Base-by-base conservation (phyloP, 2,329 filamentous ascomycete species). In the Aspergillus pseudoterreus region DNA sequence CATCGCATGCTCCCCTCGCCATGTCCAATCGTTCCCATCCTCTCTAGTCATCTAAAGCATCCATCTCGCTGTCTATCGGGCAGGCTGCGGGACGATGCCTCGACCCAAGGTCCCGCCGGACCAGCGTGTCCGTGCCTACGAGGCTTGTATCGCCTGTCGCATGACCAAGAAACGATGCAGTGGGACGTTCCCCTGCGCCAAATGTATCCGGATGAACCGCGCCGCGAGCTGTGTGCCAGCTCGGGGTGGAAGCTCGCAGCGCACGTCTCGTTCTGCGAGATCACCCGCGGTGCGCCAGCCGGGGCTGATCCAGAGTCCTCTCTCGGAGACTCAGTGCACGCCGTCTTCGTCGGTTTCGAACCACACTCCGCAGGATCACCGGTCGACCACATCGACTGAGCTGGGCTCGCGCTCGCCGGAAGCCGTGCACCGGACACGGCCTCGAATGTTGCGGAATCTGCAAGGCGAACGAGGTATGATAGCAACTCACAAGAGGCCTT, bases 101-200 rank as follows among this genome's bases (percentile, higher is more conserved):
- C 77, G 79, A 19, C 77, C 78, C 11, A 79, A 75, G 56, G 77
- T 81, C 19, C 71, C 70, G 15, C 75, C 76, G 1, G 72, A 74
- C 44, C 74, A 79, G 53, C 74, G 79, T 4, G 73, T 75, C 51
- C 71, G 78, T 38, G 75, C 76, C 14, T 72, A 71, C 19, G 74
- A 78, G 51, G 78, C 78, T 6, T 81, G 78, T 56, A 68, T 71
- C 43, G 62, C 71, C 5, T 81, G 78, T 56, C 73, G 76, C 27
- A 67, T 70, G 12, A 74, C 77, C 8, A 81, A 81, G 64, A 80
- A 79, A 63, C 68, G 76, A 55, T 81, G 78, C 59, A 75, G 74
- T 50, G 77, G 75, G 9, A 71, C 69, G 0, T 72, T 74, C 2
- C 78, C 78, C 1, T 81, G 78, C 55, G 68, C 71, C 0, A 74